Evolutionary conservation across 495 filamentous ascomycete species (phyloP).

Genomic region (Xylaria cubensis): DNA sequence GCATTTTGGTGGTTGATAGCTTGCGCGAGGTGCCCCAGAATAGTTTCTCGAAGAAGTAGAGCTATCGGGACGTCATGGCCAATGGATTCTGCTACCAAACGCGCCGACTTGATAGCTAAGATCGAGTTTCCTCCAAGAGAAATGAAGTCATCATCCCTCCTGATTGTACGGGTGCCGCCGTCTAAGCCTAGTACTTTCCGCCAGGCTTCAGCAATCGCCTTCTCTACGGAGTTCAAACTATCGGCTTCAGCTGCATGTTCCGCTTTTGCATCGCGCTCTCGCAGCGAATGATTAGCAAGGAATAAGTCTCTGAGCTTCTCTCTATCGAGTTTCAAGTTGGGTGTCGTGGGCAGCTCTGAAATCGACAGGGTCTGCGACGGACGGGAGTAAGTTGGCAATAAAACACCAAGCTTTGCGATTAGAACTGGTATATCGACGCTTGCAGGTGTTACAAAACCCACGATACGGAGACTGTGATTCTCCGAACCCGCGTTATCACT

Average conservation of each 20-base stretch:
- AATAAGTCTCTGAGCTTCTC: background rate
- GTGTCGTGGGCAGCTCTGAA: background rate
- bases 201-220: background rate
- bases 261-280: background rate
- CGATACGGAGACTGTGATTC: background rate
- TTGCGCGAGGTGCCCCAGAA: background rate
- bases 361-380: background rate
- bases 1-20: background rate
- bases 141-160: background rate
- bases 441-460: background rate
- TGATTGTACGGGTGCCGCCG: background rate
- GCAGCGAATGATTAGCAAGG: background rate
- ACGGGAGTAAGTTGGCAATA: background rate
- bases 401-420: background rate
- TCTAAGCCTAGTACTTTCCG: background rate
- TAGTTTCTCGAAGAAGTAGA: background rate
- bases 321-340: background rate
- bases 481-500: background rate
- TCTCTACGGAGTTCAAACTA: background rate
- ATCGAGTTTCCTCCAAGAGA: slow-evolving; percentile 2
- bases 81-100: background rate
- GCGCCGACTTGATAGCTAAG: background rate
- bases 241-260: background rate
- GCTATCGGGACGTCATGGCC: background rate
- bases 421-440: background rate